Evolutionary conservation across 2,329 filamentous ascomycete genomes (phyloP), one percentile per base, ranked within the genome.

Genomic region (Penicillium hesseltinei): DNA sequence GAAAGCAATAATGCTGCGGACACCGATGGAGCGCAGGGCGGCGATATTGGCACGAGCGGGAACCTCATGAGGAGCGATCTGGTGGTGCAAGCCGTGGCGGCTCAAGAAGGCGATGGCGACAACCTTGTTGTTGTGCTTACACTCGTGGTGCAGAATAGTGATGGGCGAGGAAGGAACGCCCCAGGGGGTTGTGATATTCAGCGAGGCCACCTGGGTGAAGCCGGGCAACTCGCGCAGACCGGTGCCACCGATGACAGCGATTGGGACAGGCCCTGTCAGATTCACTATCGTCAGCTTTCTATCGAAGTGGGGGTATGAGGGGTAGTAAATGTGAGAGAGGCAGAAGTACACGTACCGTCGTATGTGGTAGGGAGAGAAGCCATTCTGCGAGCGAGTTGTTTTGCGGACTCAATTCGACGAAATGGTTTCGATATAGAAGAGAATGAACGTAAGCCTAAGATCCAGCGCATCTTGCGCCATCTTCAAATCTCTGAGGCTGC

Each of bases 21-120:
- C 94, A 65, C 94, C 94, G 60, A 99, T 82, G 68, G 85, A 87
- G 64, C 94, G 88, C 62, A 99, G 82, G n/a, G 94, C 94, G n/a
- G 94, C 93, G 70, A 99, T 96, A 81, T 97, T 99, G 77, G 94
- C 94, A 62, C 91, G 91, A 64, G 88, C 85, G 58, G 92, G 92
- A n/a, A 99, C 90, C 78, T 99, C 94, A 72, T 97, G 92, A 0
- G 94, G 94, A 6, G 92, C 91, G 65, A 90, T 83, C 76, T 97
- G 85, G 80, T 99, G 94, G 83, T 94, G 82, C 13, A 86, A 74
- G 64, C 94, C 94, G 77, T 99, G 94, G 44, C 94, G 91, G 62
- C 92, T 91, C 66, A 99, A 85, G 81, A 99, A 99, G 55, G 94
- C 94, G 62, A 99, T 79, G 15, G 84, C 81, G 46, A 85, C 82